Evolutionary conservation across 106 monocot genomes (phyloP), one percentile per base, ranked within the genome.

Genomic region (Dendrobium catenatum): DNA sequence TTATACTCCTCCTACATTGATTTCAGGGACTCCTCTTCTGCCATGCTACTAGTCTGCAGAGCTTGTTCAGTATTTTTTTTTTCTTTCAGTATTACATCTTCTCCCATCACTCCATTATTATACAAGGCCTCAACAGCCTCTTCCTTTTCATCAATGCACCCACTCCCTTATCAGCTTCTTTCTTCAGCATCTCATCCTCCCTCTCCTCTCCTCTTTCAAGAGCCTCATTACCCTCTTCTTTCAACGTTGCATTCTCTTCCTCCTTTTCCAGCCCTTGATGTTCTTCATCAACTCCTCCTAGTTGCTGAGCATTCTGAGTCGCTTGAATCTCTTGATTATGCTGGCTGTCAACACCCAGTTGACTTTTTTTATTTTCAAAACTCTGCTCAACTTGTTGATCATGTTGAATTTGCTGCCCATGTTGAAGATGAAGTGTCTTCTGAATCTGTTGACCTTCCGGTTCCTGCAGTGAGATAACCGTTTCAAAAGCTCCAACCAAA

Each of bases 401-500:
- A 5, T 70, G 33, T 13, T 70, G 33, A 70, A 70, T n/a, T 16
- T 33, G 70, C 10, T 37, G 31, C 2, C 9, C 27, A 33, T 27
- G 27, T 70, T 27, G 70, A 70, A 13, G 10, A 0, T 27, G 37
- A 70, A 11, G 2, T 31, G 33, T 10, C 70, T 43, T 74, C 17
- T 74, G 74, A 20, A 17, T n/a, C 10, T 46, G 68, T 47, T 77
- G 85, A 31, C 33, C 72, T 11, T 83, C 78, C 0, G 83, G 78
- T 76, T 87, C 83, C 73, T 87, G 83, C 80, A 87, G 48, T 13
- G 87, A 81, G 22, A 87, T 83, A 9, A 87, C 83, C 20, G 83
- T 87, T 77, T 87, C 87, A 46, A 87, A 87, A 4, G 87, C 87
- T 5, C 87, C 87, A 20, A 87, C 87, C 41, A 87, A n/a, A 0